Percentiles rank a stretch among this genome's conserved stretches.
Conservation (phyloP, 1,139 yeast species). For the Candida sp. region DNA sequence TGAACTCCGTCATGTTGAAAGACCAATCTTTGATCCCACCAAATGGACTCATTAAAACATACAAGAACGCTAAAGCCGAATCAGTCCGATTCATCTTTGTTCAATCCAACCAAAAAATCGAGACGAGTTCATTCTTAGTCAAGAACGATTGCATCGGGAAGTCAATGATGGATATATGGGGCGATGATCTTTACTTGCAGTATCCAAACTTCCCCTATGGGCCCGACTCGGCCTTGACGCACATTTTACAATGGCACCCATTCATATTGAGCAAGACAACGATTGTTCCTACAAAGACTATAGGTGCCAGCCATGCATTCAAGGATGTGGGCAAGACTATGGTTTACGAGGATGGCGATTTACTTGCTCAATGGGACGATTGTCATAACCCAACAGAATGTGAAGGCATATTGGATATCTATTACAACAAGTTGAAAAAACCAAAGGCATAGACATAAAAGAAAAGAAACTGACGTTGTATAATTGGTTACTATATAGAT, state of each 20-base stretch:
- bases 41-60: slow-evolving; percentile 71
- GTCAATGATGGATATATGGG: slow-evolving; percentile 77
- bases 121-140: slow-evolving; percentile 70
- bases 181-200: slow-evolving; percentile 67
- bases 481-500: not conserved
- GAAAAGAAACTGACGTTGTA: too few species aligned
- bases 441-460: slow-evolving; percentile 7
- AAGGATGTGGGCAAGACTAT: slow-evolving; percentile 29
- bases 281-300: slow-evolving; percentile 61
- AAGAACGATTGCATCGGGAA: slow-evolving; percentile 67
- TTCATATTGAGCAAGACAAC: slow-evolving; percentile 72
- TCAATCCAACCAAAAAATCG: slow-evolving; percentile 64
- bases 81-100: slow-evolving; percentile 64
- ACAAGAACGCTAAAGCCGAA: slow-evolving; percentile 58
- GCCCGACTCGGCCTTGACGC: slow-evolving; percentile 74
- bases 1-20: slow-evolving; percentile 61
- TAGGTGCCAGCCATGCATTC: slow-evolving; percentile 32
- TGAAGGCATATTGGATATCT: slow-evolving; percentile 49
- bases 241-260: slow-evolving; percentile 95
- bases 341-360: slow-evolving; percentile 63
- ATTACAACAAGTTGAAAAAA: slow-evolving; percentile 24
- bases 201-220: slow-evolving; percentile 65
- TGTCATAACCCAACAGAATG: slow-evolving; percentile 55
- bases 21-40: slow-evolving; percentile 76
- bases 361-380: slow-evolving; percentile 62